A percentile compares a stretch with the other conserved stretches of the same genome.
phyloP scores from a whole-genome alignment of 495 filamentous ascomycete genomes.

The Paragyromitra xinjiangensis region DNA sequence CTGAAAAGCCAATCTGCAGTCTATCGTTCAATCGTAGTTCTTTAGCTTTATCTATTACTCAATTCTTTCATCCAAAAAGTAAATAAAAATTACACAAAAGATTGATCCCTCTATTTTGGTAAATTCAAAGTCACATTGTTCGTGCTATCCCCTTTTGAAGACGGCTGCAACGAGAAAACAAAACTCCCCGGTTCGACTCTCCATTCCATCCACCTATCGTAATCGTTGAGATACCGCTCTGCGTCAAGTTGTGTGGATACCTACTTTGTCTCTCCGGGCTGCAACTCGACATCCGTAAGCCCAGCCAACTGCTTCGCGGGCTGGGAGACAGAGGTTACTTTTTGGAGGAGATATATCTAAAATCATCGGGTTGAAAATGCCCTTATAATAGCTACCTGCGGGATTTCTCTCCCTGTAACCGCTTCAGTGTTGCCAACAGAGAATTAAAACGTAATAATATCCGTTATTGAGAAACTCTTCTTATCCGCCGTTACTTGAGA shows the following conservation, averaged over 20 bases:
- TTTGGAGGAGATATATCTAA: slow-evolving; percentile 57
- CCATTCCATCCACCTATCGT: slow-evolving; percentile 58
- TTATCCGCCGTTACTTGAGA: slow-evolving; percentile 49
- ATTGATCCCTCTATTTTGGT: slow-evolving; percentile 6
- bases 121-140: slow-evolving; percentile 20
- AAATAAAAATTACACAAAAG: neutral
- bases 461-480: slow-evolving; percentile 50
- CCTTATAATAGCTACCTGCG: slow-evolving; percentile 50
- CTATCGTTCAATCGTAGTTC: neutral
- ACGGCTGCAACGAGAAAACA: slow-evolving; percentile 59
- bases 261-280: slow-evolving; percentile 50
- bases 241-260: slow-evolving; percentile 58
- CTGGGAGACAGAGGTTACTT: slow-evolving; percentile 60
- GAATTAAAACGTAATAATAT: slow-evolving; percentile 58
- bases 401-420: slow-evolving; percentile 59
- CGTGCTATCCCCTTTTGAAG: slow-evolving; percentile 1
- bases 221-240: slow-evolving; percentile 59
- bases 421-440: slow-evolving; percentile 57
- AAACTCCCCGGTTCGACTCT: slow-evolving; percentile 60
- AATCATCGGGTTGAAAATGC: neutral
- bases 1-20: neutral
- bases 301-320: slow-evolving; percentile 61
- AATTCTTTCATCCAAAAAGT: neutral
- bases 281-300: slow-evolving; percentile 59
- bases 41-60: no score